These are phyloP conservation scores for Boletellus emodensis DNA, from an alignment of 768 basidiomycete species.

Conservation along the genomic window DNA sequence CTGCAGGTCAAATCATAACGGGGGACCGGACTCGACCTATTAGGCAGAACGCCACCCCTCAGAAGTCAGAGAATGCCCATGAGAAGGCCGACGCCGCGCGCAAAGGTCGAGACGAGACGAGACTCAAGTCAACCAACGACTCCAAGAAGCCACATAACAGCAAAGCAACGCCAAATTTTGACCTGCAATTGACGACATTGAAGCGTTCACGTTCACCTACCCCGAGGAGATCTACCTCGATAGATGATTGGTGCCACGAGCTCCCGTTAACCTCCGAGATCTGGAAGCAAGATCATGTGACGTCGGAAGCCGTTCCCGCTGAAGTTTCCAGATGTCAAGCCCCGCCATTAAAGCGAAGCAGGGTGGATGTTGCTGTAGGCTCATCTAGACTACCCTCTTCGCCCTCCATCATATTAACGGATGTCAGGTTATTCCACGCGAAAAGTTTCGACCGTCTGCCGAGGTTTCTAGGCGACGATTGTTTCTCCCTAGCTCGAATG, in stretches of 20 bases:
- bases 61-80: slow-evolving; percentile 42
- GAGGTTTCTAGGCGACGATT: slow-evolving; percentile 6
- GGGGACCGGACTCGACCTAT: slow-evolving; percentile 23
- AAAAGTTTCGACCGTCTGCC: neutral
- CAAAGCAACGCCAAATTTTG: slow-evolving; percentile 42
- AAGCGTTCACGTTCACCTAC: slow-evolving; percentile 22
- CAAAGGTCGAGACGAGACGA: slow-evolving; percentile 35
- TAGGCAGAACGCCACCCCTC: slow-evolving; percentile 28
- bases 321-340: slow-evolving; percentile 32
- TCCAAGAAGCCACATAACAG: slow-evolving; percentile 1
- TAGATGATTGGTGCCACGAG: slow-evolving; percentile 34
- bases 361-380: neutral
- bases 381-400: neutral
- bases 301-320: slow-evolving; percentile 31
- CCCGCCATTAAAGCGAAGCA: slow-evolving; percentile 19
- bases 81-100: slow-evolving; percentile 39
- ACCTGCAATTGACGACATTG: slow-evolving; percentile 43
- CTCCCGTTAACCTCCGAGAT: slow-evolving; percentile 31
- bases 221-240: slow-evolving; percentile 6
- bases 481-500: slow-evolving; percentile 17
- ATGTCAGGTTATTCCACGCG: slow-evolving; percentile 1
- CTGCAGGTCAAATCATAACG: neutral
- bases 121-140: slow-evolving; percentile 41
- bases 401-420: slow-evolving; percentile 9
- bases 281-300: slow-evolving; percentile 30